Base-by-base conservation (phyloP, 108 stramenopile species). In the Skeletonema grethae region DNA sequence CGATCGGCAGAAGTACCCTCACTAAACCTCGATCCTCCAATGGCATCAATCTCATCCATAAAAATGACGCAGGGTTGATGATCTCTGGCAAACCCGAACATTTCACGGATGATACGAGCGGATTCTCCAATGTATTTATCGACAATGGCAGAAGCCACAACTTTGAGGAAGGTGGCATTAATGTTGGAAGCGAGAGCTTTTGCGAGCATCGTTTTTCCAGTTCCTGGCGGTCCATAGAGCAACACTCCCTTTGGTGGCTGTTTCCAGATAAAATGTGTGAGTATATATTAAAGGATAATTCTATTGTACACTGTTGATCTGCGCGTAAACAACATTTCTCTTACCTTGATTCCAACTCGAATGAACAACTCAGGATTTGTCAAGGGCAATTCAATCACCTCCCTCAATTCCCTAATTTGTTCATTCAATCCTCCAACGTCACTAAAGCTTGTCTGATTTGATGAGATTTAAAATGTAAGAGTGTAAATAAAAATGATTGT, bases 61-160 rank as follows among this genome's bases (percentile, higher is more conserved):
- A 99, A 99, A 72, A 99, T 98, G 70, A 99, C 97, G 73, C 97
- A 98, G 24, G 98, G 97, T 82, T 94, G 86, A 69, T 98, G 97
- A 73, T 97, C 97, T 48, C 90, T 75, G 7, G 98, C 98, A 82
- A 97, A 98, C 16, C 96, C 96, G 84, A 99, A 99, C 97, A 99
- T 98, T 87, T 99, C 97, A 41, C 97, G 95, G 72, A 99, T 96
- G 38, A 99, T 93, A 63, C 97, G 95, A 7, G 98, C 97, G 22
- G 93, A 95, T 86, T 99, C 98, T 53, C 98, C 98, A 73, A 99
- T 98, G 88, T 99, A 99, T 85, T 99, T 99, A 85, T 99, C 97
- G 41, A 99, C 98, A 83, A 99, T 97, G 24, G 97, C 99, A 7
- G 94, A 96, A 11, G 97, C 99, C 7, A 99, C 97, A 30, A 98